phyloP scores from a whole-genome alignment of 345 rosid genomes.

The Acer negundo region DNA sequence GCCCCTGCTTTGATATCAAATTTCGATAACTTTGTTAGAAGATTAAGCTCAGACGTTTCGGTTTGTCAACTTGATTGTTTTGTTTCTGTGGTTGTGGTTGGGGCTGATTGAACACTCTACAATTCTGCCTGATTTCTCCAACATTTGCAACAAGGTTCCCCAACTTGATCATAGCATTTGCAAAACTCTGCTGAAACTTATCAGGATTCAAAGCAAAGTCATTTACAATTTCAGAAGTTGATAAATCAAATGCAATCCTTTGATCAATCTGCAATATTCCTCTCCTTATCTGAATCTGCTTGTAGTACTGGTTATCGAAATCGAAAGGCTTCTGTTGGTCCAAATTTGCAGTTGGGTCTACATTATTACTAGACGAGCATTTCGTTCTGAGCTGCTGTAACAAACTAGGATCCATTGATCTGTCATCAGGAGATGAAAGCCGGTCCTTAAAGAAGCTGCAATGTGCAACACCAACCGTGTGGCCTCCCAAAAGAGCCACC shows the following conservation, averaged over 20 bases:
- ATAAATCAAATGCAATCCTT: conserved; percentile 40
- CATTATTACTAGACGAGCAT: conserved; percentile 25
- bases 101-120: conserved; percentile 48
- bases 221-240: conserved; percentile 41
- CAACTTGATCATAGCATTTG: conserved; percentile 62
- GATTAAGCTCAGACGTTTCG: neutral
- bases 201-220: conserved; percentile 32
- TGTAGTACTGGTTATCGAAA: conserved; percentile 53
- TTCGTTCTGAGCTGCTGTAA: conserved; percentile 34
- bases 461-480: conserved; percentile 66
- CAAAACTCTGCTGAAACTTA: conserved; percentile 46
- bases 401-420: conserved; percentile 47
- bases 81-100: neutral
- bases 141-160: conserved; percentile 44
- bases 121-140: conserved; percentile 64
- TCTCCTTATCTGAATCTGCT: conserved; percentile 41
- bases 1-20: neutral
- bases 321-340: conserved; percentile 54
- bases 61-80: neutral
- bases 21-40: neutral
- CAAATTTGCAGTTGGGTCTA: conserved; percentile 49
- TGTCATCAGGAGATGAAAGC: conserved; percentile 33
- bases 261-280: conserved; percentile 67
- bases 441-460: conserved; percentile 60
- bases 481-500: conserved; percentile 77